A percentile compares a stretch with the other conserved stretches of the same genome.
These are phyloP conservation scores for Oryza meyeriana DNA, from an alignment of 176 grass and related monocot species.

Conservation along the genomic window DNA sequence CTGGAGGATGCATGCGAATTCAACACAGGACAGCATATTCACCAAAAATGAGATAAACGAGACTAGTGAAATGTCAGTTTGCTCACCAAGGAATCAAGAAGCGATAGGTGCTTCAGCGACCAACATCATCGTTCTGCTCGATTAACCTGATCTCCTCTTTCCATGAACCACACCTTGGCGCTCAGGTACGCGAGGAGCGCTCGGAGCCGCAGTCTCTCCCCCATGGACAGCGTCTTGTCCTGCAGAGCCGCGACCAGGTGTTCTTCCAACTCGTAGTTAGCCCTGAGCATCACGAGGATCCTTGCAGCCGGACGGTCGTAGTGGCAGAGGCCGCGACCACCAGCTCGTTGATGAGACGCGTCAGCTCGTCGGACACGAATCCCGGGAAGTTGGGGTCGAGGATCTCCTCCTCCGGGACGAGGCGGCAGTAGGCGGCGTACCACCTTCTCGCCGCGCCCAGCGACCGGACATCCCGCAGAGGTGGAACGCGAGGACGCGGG, in stretches of 20 bases:
- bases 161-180: neutral
- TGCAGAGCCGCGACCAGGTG: neutral
- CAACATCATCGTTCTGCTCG: neutral
- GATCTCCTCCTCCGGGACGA: neutral
- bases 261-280: neutral
- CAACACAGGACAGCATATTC: neutral
- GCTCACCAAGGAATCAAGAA: constrained; percentile 8
- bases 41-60: neutral
- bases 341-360: constrained; percentile 18
- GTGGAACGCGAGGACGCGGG: neutral
- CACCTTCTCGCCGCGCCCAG: neutral
- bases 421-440: constrained; percentile 9
- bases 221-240: neutral
- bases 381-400: no score
- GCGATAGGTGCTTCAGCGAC: neutral
- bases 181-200: constrained; percentile 3
- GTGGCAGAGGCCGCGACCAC: neutral
- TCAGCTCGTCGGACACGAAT: neutral
- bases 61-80: neutral
- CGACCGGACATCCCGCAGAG: no score
- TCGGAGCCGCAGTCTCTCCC: constrained; percentile 1
- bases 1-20: neutral
- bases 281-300: neutral
- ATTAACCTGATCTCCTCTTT: neutral
- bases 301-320: neutral